Evolutionary conservation across 495 filamentous ascomycete species (phyloP), one percentile per base, ranked within the genome.

Genomic region (Geoglossum glabrum): DNA sequence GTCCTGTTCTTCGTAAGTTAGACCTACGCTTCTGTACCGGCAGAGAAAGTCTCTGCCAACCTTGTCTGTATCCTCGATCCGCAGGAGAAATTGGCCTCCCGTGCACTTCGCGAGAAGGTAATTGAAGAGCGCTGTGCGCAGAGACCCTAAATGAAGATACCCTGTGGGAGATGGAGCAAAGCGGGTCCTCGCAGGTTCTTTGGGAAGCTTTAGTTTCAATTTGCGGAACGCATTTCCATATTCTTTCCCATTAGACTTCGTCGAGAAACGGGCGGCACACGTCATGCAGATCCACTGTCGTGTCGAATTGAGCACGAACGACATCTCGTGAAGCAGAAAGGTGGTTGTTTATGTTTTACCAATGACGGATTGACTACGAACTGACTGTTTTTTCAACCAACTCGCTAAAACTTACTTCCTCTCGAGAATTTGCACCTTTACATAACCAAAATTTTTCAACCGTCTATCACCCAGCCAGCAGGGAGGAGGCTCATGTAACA

Each of bases 111-210:
- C 92, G 31, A 90, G 74, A 1, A 98, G 73, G 60, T 88, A 97
- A 66, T 92, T 97, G 74, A 83, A 97, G 21, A 98, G 67, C 0
- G 93, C 93, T 1, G 92, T 98, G 59, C 92, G 75, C 54, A 98
- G 68, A 10, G 87, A 92, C 33, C 92, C 92, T 34, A 98, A 76
- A 70, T 98, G 92, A 19, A 97, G 74, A 67, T 87, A 86, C 19
- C 92, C 92, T 8, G 92, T 98, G 1, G 92, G 92, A 2, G 90
- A 96, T 17, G 92, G 92, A 1, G 92, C 92, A 70, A 98, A 98
- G 49, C 92, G 83, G 26, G 92, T 96, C 58, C 92, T 77, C 28
- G 85, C 88, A 47, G 92, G 88, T 52, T 27, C 25, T 19, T 28
- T 47, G 3, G 56, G 56, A 58, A 58, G 56, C 56, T 52, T 52